phyloP scores from a whole-genome alignment of 1,139 yeast species.

The Magnusiomyces suaveolens region DNA sequence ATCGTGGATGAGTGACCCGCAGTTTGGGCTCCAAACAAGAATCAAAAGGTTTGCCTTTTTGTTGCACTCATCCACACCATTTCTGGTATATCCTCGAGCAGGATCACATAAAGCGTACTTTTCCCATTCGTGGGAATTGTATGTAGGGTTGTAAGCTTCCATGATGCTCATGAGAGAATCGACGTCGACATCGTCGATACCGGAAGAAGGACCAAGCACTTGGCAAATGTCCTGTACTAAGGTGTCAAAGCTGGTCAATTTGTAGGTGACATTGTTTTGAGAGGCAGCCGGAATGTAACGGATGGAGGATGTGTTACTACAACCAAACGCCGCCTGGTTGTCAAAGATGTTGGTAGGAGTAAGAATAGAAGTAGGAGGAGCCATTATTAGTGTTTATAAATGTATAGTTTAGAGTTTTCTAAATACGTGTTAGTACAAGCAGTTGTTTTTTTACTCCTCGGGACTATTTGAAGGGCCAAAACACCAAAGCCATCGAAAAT shows the following conservation, averaged over 20 bases:
- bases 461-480: too few relatives aligned
- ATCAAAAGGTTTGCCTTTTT: constrained; percentile 59
- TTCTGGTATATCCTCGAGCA: constrained; percentile 39
- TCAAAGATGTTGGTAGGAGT: not conserved
- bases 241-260: constrained; percentile 24
- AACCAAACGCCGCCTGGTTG: not conserved
- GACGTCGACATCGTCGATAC: constrained; percentile 48
- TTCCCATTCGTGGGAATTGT: constrained; percentile 46
- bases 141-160: constrained; percentile 39
- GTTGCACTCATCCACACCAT: constrained; percentile 59
- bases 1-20: constrained; percentile 60
- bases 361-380: not conserved
- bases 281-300: not conserved
- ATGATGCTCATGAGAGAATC: constrained; percentile 39
- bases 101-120: constrained; percentile 49
- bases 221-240: constrained; percentile 29
- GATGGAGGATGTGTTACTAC: not conserved
- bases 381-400: not conserved
- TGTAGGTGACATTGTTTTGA: not conserved
- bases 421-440: too few relatives aligned
- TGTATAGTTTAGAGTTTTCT: too few relatives aligned
- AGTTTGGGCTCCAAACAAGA: constrained; percentile 66
- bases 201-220: constrained; percentile 34
- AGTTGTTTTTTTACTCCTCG: too few relatives aligned
- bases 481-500: too few relatives aligned